phyloP scores from a whole-genome alignment of 1,284 basidiomycete genomes.

The Cerioporus squamosus region DNA sequence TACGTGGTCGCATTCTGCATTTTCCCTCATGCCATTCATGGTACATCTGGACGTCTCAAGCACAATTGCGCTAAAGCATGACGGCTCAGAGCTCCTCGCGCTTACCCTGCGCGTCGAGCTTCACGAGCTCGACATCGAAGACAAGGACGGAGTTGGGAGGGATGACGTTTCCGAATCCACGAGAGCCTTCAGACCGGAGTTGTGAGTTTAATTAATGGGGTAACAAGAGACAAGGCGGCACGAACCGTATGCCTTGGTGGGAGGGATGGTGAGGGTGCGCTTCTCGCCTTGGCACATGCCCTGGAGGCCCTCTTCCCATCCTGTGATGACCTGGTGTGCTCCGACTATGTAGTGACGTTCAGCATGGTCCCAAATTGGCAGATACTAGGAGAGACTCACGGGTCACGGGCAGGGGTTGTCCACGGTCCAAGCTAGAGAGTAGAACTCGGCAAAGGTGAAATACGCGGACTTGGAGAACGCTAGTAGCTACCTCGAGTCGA shows the following conservation, averaged over 20 bases:
- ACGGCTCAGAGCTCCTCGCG: slow-evolving; percentile 43
- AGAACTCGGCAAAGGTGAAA: background rate
- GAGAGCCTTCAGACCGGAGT: slow-evolving; percentile 54
- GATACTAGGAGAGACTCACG: slow-evolving; percentile 48
- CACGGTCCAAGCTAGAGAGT: slow-evolving; percentile 61
- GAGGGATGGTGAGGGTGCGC: slow-evolving; percentile 87
- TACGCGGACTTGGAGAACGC: background rate
- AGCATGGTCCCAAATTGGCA: background rate
- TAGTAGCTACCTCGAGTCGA: slow-evolving; percentile 88
- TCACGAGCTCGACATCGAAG: slow-evolving; percentile 86
- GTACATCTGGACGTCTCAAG: too few species aligned
- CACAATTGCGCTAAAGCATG: too few species aligned
- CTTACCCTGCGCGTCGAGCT: slow-evolving; percentile 42
- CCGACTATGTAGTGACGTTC: slow-evolving; percentile 59
- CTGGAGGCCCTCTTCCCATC: slow-evolving; percentile 79
- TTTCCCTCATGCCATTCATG: too few species aligned
- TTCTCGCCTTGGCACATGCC: slow-evolving; percentile 93
- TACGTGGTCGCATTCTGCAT: too few species aligned
- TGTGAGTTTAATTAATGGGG: background rate
- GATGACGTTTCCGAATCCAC: slow-evolving; percentile 80
- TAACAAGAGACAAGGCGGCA: slow-evolving; percentile 15
- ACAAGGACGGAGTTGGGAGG: slow-evolving; percentile 85
- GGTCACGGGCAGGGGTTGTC: slow-evolving; percentile 66
- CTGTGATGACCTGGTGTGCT: slow-evolving; percentile 79
- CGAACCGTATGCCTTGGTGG: slow-evolving; percentile 81